These are phyloP conservation scores for Beauveria brongniartii DNA, from an alignment of 2,329 filamentous ascomycete species.

Conservation along the genomic window DNA sequence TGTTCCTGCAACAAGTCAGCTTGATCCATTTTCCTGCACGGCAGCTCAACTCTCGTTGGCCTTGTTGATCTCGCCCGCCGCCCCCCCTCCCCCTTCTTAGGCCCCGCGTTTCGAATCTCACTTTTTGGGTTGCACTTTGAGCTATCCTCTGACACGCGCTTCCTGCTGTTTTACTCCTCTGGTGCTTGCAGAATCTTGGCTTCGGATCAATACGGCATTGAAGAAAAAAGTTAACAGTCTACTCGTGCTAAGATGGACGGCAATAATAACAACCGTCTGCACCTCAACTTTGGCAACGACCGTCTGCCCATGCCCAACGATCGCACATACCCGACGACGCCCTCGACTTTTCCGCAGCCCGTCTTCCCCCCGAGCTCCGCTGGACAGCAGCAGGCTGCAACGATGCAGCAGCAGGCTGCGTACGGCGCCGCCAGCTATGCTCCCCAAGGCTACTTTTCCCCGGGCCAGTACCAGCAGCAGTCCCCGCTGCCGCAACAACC, in stretches of 20 bases:
- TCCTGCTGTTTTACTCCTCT: not conserved
- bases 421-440: slow-evolving; percentile 27
- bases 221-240: not conserved
- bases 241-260: slow-evolving; percentile 37
- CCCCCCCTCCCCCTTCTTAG: not conserved
- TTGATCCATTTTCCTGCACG: not conserved
- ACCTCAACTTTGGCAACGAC: slow-evolving; percentile 61
- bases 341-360: slow-evolving; percentile 92
- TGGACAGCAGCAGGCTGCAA: slow-evolving; percentile 20
- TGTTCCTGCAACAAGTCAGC: not conserved
- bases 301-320: slow-evolving; percentile 53
- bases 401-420: slow-evolving; percentile 32
- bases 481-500: slow-evolving; percentile 38
- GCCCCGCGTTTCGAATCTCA: slow-evolving; percentile 12
- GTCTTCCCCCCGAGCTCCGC: slow-evolving; percentile 44
- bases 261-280: slow-evolving; percentile 55
- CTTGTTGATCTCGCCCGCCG: not conserved
- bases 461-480: slow-evolving; percentile 55
- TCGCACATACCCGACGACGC: slow-evolving; percentile 75
- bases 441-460: slow-evolving; percentile 33
- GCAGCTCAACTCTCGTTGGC: not conserved
- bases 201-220: not conserved
- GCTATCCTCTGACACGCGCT: slow-evolving; percentile 11
- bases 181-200: not conserved
- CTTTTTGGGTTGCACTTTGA: not conserved